Evolutionary conservation across 2,329 filamentous ascomycete genomes (phyloP).

Genomic region (Neofusicoccum laricinum): DNA sequence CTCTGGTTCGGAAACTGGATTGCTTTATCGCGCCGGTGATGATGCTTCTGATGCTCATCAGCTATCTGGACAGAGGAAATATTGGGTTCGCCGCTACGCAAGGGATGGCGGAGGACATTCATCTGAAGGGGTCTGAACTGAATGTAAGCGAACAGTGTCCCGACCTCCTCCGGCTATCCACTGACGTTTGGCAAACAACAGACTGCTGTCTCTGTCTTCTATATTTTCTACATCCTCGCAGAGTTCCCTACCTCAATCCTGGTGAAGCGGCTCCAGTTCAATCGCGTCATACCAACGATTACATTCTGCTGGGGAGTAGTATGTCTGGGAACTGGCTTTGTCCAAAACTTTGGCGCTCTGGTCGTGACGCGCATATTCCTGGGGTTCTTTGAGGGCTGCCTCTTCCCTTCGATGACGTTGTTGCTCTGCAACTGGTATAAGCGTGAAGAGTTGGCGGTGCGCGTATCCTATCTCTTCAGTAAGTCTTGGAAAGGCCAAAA

Average conservation of each 20-base stretch:
- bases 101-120: constrained; percentile 31
- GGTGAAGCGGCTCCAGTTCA: constrained; percentile 34
- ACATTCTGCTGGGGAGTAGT: constrained; percentile 28
- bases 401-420: constrained; percentile 32
- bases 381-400: constrained; percentile 31
- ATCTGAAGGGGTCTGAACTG: constrained; percentile 25
- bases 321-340: constrained; percentile 27
- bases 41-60: constrained; percentile 35
- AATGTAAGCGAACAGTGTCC: constrained; percentile 23
- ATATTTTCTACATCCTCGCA: constrained; percentile 35
- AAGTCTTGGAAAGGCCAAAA: background rate
- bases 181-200: background rate
- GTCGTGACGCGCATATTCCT: constrained; percentile 25
- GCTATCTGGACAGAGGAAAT: constrained; percentile 34
- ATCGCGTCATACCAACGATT: constrained; percentile 29
- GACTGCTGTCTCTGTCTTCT: constrained; percentile 35
- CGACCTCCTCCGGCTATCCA: background rate
- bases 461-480: constrained; percentile 30
- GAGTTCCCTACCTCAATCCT: constrained; percentile 34
- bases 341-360: constrained; percentile 24
- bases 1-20: constrained; percentile 31
- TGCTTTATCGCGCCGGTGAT: constrained; percentile 34
- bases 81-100: constrained; percentile 36
- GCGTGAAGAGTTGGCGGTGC: constrained; percentile 28
- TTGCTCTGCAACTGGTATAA: constrained; percentile 33